These are phyloP conservation scores for Volvox reticuliferus DNA, from an alignment of 139 green algal genomes.

Conservation along the genomic window DNA sequence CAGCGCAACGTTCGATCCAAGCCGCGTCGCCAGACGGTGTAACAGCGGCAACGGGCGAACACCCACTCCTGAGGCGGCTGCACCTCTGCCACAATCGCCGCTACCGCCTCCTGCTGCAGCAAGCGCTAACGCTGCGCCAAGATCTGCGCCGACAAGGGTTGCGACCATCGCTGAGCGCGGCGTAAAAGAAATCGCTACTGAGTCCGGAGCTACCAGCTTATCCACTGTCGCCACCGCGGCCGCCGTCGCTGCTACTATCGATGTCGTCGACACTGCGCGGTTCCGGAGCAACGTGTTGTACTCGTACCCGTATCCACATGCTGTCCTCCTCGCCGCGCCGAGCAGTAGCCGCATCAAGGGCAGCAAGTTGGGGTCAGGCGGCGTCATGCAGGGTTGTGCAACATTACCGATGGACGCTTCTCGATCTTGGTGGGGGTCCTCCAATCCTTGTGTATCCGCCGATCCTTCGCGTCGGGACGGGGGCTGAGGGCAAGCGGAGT, in stretches of 20 bases:
- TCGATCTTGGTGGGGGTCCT: background rate
- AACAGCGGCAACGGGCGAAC: background rate
- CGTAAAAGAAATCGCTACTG: background rate
- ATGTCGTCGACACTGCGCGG: too few relatives aligned
- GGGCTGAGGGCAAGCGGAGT: background rate
- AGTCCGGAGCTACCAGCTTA: background rate
- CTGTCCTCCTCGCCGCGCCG: background rate
- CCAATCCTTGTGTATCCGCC: background rate
- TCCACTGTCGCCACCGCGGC: background rate
- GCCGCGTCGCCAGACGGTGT: background rate
- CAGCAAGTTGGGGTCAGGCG: background rate
- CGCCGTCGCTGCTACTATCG: background rate
- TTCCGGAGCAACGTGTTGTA: background rate
- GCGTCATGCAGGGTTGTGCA: background rate
- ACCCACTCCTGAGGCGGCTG: background rate
- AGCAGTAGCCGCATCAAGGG: background rate
- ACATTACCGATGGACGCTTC: background rate
- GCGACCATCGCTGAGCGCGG: background rate
- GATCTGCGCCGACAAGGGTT: background rate
- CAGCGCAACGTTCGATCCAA: background rate
- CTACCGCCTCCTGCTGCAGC: background rate
- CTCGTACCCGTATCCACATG: background rate
- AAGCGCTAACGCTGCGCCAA: background rate
- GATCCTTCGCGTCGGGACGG: background rate
- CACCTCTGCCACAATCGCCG: background rate